A percentile compares a stretch with the other conserved stretches of the same genome.
Conservation (phyloP, 768 basidiomycete genomes). For the Grammothele lineata region DNA sequence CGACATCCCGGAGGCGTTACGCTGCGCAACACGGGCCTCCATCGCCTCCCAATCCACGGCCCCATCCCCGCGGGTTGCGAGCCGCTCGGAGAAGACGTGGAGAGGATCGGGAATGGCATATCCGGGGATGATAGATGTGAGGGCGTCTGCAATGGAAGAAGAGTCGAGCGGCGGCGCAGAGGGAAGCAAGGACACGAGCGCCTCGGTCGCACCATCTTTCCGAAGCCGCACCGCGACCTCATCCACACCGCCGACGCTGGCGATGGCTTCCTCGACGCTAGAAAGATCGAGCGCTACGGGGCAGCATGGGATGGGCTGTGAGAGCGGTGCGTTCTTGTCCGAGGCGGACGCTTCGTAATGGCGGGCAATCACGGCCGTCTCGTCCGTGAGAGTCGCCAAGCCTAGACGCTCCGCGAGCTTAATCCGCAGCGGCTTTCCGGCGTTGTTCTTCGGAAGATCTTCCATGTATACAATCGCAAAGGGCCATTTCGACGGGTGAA, state of each 20-base stretch:
- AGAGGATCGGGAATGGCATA: slow-evolving; percentile 37
- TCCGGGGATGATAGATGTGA: slow-evolving; percentile 31
- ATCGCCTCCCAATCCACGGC: slow-evolving; percentile 34
- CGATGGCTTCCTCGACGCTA: slow-evolving; percentile 27
- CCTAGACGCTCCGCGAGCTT: slow-evolving; percentile 39
- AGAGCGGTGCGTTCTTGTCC: slow-evolving; percentile 28
- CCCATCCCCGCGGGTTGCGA: neutral
- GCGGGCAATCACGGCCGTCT: slow-evolving; percentile 30
- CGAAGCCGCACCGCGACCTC: slow-evolving; percentile 33
- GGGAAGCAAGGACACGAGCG: slow-evolving; percentile 32
- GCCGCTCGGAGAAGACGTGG: slow-evolving; percentile 25
- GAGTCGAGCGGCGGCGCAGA: slow-evolving; percentile 16
- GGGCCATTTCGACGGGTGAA: slow-evolving; percentile 50
- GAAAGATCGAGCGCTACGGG: slow-evolving; percentile 28
- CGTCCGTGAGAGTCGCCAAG: slow-evolving; percentile 33
- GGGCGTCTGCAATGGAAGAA: slow-evolving; percentile 1
- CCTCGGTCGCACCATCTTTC: slow-evolving; percentile 33
- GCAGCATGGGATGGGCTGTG: slow-evolving; percentile 35
- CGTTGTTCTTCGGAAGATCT: slow-evolving; percentile 44
- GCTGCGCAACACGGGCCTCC: slow-evolving; percentile 12
- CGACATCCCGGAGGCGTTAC: slow-evolving; percentile 19
- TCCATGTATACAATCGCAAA: slow-evolving; percentile 45
- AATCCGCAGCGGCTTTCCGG: slow-evolving; percentile 45
- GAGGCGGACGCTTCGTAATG: slow-evolving; percentile 39
- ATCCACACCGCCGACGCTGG: slow-evolving; percentile 25